Evolutionary conservation across 2,329 filamentous ascomycete species (phyloP), one percentile per base, ranked within the genome.

Genomic region (Fusarium sp.): DNA sequence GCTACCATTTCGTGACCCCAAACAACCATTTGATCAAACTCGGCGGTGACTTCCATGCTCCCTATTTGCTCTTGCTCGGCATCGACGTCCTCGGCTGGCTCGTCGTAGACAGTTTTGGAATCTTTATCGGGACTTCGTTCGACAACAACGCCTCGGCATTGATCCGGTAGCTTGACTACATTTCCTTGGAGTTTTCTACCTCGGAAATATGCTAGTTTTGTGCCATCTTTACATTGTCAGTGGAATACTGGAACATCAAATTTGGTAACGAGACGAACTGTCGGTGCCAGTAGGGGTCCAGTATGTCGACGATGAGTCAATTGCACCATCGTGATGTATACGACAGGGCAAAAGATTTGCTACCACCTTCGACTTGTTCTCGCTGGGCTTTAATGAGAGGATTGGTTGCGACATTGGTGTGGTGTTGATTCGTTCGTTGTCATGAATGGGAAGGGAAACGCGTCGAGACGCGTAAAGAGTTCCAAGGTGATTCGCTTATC

Each of bases 301-400:
- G 76, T 92, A 93, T 41, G 88, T 82, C 21, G 86, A 78, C 7
- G 86, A 81, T 3, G 88, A 82, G 49, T 89, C 85, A 53, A 95
- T 82, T 2, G 88, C 83, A 2, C 94, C 94, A 71, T 91, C 88
- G 77, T 96, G 90, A 72, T 94, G 86, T 74, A 97, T 88, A 54
- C 88, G 87, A 73, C 92, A 96, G 5, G 94, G 94, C 15, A 97
- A 84, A 20, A 97, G 81, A 74, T 97, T 90, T 6, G 90, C 87
- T 0, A 83, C 87, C 54, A 82, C 82, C 60, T 83, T 83, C 20
- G 57, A 41, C 4, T 58, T 57, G 8, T 59, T 52, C 4, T 70
- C 53, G 23, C 67, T 56, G 7, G 73, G 63, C n/a, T 76, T 74
- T 29, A 85, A 73, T 5, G 74, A 72, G 25, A 85, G 77, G 17